Percentiles rank a stretch among this genome's conserved stretches.
phyloP scores from a whole-genome alignment of 768 basidiomycete species.

The Boletus subcaerulescens region DNA sequence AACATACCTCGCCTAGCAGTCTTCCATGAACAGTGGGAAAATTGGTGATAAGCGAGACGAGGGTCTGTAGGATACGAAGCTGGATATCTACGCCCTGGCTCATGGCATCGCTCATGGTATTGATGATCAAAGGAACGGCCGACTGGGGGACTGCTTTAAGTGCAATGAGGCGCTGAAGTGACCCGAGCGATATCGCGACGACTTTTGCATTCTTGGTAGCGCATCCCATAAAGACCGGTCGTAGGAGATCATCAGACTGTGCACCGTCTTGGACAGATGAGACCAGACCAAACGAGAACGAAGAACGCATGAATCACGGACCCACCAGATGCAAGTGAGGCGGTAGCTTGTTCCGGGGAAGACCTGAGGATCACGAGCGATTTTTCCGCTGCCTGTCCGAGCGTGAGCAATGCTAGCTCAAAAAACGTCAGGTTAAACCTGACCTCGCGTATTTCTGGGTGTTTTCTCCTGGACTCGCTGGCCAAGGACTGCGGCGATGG shows the following conservation, averaged over 20 bases:
- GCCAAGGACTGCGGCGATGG: slow-evolving; percentile 63
- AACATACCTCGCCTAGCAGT: slow-evolving; percentile 75
- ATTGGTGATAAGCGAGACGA: slow-evolving; percentile 88
- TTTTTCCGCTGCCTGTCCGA: slow-evolving; percentile 75
- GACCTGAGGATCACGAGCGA: slow-evolving; percentile 75
- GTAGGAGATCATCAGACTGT: slow-evolving; percentile 76
- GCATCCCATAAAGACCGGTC: slow-evolving; percentile 92
- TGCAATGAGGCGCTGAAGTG: slow-evolving; percentile 85
- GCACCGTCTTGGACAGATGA: slow-evolving; percentile 54
- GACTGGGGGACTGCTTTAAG: slow-evolving; percentile 82
- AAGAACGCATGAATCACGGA: slow-evolving; percentile 22
- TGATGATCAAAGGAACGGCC: slow-evolving; percentile 75
- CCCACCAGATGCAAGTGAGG: slow-evolving; percentile 69
- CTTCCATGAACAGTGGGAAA: slow-evolving; percentile 79
- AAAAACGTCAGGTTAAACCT: neutral
- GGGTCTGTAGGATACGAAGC: slow-evolving; percentile 86
- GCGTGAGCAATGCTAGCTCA: slow-evolving; percentile 6
- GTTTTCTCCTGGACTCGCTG: slow-evolving; percentile 83
- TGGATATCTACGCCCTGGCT: slow-evolving; percentile 97
- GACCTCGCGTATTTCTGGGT: slow-evolving; percentile 94
- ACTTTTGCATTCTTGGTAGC: slow-evolving; percentile 93
- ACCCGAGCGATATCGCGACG: slow-evolving; percentile 86
- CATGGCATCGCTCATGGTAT: slow-evolving; percentile 83
- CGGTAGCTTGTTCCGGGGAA: slow-evolving; percentile 78
- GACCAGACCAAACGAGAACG: neutral